Base-by-base conservation (phyloP, 176 grass and related monocot species). In the Aegilops umbellulata region DNA sequence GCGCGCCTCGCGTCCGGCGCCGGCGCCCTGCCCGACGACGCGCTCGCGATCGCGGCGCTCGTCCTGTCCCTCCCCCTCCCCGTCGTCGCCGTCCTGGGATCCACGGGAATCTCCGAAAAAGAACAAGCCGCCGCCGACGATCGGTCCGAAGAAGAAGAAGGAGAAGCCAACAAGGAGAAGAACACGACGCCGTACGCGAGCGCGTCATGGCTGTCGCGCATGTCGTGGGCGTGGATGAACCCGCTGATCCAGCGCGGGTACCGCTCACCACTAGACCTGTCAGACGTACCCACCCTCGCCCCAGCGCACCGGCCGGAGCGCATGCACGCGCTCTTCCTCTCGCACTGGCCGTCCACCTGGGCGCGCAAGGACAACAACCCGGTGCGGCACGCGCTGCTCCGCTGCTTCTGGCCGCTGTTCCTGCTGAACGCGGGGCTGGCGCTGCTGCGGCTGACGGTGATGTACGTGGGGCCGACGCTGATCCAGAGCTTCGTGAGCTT, bases 161-260 rank as follows among this genome's bases (percentile, higher is more conserved):
- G n/a, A 1, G 24, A 17, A 2, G 67, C 17, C 3, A 19, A 0
- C n/a, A 58, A 41, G 38, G 64, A 27, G 1, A 53, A 74, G 20
- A 89, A 70, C 69, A 88, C 91, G 60, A 99, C 94, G 7, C 86
- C 81, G 0, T 99, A 99, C 89, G 72, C 86, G 41, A 64, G 26
- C 17, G 91, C 92, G 46, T 88, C 97, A 17, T 77, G 93, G 83
- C 19, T 24, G 3, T 99, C 97, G 1, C 84, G 65, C 22, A 65
- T 73, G 47, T 92, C 94, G 57, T 96, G 90, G 94, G 68, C 81
- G 22, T 99, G 97, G 97, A 99, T 99, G 88, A 96, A 96, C 85
- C 97, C 94, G 29, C 83, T 99, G 42, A 60, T 99, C 53, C 46
- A 17, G 42, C 91, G 91, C 75, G 97, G 97, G 0, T 69, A 99